A percentile compares a stretch with the other conserved stretches of the same genome.
phyloP scores from a whole-genome alignment of 2,329 filamentous ascomycete genomes.

The Stagonosporopsis vannaccii region DNA sequence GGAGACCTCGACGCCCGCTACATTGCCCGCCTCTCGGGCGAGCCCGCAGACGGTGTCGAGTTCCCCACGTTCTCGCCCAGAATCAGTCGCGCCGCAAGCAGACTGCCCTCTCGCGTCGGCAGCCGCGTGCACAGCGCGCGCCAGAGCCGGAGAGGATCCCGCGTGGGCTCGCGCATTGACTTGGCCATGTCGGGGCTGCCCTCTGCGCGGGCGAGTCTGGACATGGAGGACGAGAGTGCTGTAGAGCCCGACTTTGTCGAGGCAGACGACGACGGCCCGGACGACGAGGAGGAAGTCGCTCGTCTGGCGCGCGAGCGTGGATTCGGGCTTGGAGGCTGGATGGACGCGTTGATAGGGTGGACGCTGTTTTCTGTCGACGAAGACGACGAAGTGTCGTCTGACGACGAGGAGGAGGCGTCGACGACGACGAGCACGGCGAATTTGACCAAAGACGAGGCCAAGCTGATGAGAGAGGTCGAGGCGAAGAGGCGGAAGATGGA shows the following conservation, averaged over 20 bases:
- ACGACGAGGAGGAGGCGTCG: conserved; percentile 41
- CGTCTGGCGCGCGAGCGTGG: conserved; percentile 59
- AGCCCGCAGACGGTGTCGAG: conserved; percentile 38
- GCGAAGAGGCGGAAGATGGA: conserved; percentile 47
- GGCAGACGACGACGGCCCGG: conserved; percentile 47
- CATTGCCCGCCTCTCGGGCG: conserved; percentile 43
- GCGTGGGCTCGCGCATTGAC: conserved; percentile 48
- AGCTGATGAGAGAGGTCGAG: conserved; percentile 48
- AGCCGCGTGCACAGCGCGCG: conserved; percentile 51
- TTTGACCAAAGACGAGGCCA: conserved; percentile 48
- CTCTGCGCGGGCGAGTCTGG: conserved; percentile 41
- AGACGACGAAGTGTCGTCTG: conserved; percentile 52
- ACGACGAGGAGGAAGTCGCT: conserved; percentile 63
- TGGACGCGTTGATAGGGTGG: conserved; percentile 66
- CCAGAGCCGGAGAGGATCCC: conserved; percentile 44
- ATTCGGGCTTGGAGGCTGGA: conserved; percentile 63
- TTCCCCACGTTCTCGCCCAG: conserved; percentile 38
- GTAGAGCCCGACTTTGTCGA: conserved; percentile 61
- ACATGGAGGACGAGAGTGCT: conserved; percentile 35
- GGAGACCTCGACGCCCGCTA: conserved; percentile 27
- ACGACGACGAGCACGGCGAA: background rate
- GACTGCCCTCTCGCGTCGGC: conserved; percentile 46
- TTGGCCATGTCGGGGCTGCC: conserved; percentile 44
- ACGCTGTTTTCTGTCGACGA: conserved; percentile 63
- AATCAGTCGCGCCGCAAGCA: conserved; percentile 43